Conservation (phyloP, 2,329 filamentous ascomycete species). For the Claviceps lovelessii region DNA sequence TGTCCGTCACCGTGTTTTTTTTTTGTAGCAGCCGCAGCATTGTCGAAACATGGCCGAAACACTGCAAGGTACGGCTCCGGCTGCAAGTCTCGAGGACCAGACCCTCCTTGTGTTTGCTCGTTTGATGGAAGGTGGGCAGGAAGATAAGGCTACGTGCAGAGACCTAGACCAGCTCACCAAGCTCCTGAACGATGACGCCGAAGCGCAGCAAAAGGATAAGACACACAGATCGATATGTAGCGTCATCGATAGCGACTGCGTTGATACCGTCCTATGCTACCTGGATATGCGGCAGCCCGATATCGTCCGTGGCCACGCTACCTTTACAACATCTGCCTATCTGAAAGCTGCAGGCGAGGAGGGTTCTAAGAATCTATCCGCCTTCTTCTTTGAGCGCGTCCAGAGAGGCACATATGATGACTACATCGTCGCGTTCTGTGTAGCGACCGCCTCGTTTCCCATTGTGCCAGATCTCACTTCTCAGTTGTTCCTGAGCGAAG, state of each 20-base stretch:
- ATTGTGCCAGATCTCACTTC: constrained; percentile 63
- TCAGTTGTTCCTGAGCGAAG: constrained; percentile 72
- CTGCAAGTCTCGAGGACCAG: constrained; percentile 39
- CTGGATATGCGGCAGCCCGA: constrained; percentile 70
- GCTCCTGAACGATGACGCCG: constrained; percentile 41
- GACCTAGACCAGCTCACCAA: constrained; percentile 45
- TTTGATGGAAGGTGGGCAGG: constrained; percentile 79
- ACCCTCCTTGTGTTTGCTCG: constrained; percentile 70
- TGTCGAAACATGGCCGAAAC: constrained; percentile 20
- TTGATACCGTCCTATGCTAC: constrained; percentile 75
- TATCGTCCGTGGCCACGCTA: constrained; percentile 65
- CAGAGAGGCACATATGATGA: constrained; percentile 69
- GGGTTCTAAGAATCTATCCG: constrained; percentile 54
- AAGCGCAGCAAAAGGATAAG: constrained; percentile 28
- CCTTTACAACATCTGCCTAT: constrained; percentile 68
- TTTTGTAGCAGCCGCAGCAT: background rate
- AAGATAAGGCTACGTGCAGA: constrained; percentile 55
- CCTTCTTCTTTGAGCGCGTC: constrained; percentile 61
- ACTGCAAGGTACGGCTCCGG: constrained; percentile 15
- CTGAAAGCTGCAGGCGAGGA: constrained; percentile 61
- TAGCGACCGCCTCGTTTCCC: constrained; percentile 78
- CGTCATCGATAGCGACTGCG: constrained; percentile 57
- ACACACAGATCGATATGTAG: constrained; percentile 35
- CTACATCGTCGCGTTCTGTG: constrained; percentile 82
- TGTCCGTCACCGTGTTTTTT: constrained; percentile 1